phyloP scores from a whole-genome alignment of 2,329 filamentous ascomycete genomes.

The Aspergillus udagawae region DNA sequence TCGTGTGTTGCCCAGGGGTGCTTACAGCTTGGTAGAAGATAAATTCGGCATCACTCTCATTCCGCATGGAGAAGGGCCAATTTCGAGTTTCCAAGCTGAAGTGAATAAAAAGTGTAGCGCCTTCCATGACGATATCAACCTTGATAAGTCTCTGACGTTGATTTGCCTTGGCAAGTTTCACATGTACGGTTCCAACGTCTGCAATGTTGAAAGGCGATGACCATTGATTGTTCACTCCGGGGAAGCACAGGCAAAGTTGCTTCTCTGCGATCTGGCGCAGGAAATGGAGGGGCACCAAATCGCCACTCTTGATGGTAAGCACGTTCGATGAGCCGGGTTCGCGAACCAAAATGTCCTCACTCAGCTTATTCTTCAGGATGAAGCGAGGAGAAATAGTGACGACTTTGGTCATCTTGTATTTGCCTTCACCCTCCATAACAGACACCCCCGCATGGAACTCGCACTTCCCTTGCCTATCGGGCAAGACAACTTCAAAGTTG shows the following conservation, averaged over 20 bases:
- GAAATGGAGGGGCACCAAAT: conserved; percentile 83
- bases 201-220: conserved; percentile 97
- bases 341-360: conserved; percentile 81
- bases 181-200: conserved; percentile 83
- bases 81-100: conserved; percentile 87
- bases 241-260: conserved; percentile 88
- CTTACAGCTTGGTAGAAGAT: conserved; percentile 82
- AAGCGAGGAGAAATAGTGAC: conserved; percentile 91
- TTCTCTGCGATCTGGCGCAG: conserved; percentile 78
- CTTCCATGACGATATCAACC: conserved; percentile 85
- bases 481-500: conserved; percentile 79
- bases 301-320: conserved; percentile 70
- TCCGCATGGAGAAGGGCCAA: conserved; percentile 98
- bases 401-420: conserved; percentile 96
- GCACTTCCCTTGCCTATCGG: conserved; percentile 63
- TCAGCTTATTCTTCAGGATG: conserved; percentile 87
- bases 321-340: conserved; percentile 89
- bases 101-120: conserved; percentile 88
- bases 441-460: conserved; percentile 92
- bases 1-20: neutral
- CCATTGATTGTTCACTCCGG: conserved; percentile 94
- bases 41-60: conserved; percentile 95
- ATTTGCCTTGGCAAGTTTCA: conserved; percentile 88
- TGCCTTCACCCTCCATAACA: conserved; percentile 85
- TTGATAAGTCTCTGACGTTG: conserved; percentile 85